Conservation (phyloP, 768 basidiomycete species). For the Leccinum sublutescens region DNA sequence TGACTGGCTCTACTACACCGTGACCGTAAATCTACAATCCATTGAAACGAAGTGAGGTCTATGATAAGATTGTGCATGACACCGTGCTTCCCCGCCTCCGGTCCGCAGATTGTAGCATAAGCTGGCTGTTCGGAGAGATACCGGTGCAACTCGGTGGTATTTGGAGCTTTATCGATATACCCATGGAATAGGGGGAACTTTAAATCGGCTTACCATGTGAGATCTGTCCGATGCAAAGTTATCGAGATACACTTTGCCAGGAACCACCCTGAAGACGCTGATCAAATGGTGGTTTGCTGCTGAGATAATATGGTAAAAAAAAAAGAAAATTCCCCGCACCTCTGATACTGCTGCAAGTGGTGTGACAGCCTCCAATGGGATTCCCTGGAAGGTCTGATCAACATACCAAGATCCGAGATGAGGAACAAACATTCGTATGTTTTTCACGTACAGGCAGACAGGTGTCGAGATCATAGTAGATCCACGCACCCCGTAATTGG, state of each 20-base stretch:
- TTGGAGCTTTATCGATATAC: conserved; percentile 1
- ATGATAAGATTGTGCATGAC: conserved; percentile 54
- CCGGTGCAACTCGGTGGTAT: conserved; percentile 9
- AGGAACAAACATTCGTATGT: not conserved
- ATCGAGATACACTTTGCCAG: conserved; percentile 48
- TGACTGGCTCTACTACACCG: conserved; percentile 14
- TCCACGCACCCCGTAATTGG: conserved; percentile 40
- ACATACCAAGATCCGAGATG: conserved; percentile 38
- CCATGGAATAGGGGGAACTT: conserved; percentile 12
- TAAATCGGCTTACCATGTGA: conserved; percentile 56
- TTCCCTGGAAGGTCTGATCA: conserved; percentile 33
- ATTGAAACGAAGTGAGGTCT: conserved; percentile 51
- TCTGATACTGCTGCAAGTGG: conserved; percentile 38
- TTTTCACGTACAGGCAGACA: conserved; percentile 40
- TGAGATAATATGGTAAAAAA: conserved; percentile 4
- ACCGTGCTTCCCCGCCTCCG: conserved; percentile 36
- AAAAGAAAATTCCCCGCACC: conserved; percentile 33
- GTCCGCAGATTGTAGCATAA: conserved; percentile 51
- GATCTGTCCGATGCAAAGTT: conserved; percentile 74
- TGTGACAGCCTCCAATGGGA: conserved; percentile 33
- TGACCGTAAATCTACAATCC: conserved; percentile 28
- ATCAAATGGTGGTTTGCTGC: conserved; percentile 5
- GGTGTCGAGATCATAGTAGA: conserved; percentile 75
- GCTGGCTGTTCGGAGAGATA: conserved; percentile 49
- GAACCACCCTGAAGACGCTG: conserved; percentile 64